Conservation (phyloP, 306 rosid genomes). For the Gynostemma pentaphyllum region DNA sequence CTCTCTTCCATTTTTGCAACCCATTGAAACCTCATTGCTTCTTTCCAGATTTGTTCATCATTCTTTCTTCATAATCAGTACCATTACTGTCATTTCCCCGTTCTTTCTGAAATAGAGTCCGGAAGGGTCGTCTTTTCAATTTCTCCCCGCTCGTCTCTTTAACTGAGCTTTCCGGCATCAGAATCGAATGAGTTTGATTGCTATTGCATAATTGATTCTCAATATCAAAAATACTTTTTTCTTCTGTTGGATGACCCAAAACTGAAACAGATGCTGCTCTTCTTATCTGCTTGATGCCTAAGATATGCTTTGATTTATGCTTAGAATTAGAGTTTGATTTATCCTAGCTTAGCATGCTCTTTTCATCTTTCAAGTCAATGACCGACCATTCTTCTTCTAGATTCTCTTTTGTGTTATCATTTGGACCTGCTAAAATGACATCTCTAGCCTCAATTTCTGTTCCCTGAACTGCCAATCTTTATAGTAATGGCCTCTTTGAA, state of each 20-base stretch:
- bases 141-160: conserved; percentile 32
- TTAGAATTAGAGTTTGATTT: conserved; percentile 37
- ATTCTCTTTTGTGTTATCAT: conserved; percentile 30
- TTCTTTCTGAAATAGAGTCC: conserved; percentile 55
- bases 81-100: conserved; percentile 13
- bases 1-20: conserved; percentile 69
- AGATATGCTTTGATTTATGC: conserved; percentile 36
- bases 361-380: conserved; percentile 76
- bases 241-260: conserved; percentile 40
- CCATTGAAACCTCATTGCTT: conserved; percentile 72
- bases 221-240: conserved; percentile 51
- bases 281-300: conserved; percentile 61
- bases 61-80: conserved; percentile 15
- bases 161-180: conserved; percentile 46
- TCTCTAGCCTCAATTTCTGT: conserved; percentile 66
- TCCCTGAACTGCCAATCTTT: conserved; percentile 71
- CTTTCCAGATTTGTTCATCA: conserved; percentile 34
- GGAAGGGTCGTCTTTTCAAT: conserved; percentile 63
- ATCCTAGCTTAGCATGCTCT: conserved; percentile 31
- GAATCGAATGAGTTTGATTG: conserved; percentile 35
- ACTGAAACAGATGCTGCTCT: conserved; percentile 68
- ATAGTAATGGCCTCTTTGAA: conserved; percentile 75
- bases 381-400: conserved; percentile 75
- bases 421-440: conserved; percentile 31
- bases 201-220: conserved; percentile 14